Evolutionary conservation across 768 basidiomycete species (phyloP), one percentile per base, ranked within the genome.

Genomic region (Mrakia gelida): DNA sequence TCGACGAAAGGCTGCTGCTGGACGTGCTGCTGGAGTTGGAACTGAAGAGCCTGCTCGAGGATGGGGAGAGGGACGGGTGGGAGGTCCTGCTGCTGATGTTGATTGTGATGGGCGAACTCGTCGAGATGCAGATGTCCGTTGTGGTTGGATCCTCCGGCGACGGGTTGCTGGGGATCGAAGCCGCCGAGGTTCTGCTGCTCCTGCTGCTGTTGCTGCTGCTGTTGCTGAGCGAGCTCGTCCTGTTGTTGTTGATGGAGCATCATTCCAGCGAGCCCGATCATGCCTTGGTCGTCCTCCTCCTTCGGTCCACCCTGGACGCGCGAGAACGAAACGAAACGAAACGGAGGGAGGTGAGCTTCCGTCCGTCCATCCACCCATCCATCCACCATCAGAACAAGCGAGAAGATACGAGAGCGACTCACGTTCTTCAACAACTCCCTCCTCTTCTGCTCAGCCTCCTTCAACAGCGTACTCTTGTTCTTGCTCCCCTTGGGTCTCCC

Each of bases 401-500:
- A 34, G 34, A 65, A 65, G 28, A 9, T 1, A 67, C 32, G 10
- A 23, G 32, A 3, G 34, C 6, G 11, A 70, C 67, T 43, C 18
- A 70, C 67, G 23, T 3, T 13, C 67, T 70, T 41, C 38, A 26
- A 34, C 21, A 26, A 4, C 23, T 41, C 34, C 26, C 67, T 70
- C 67, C 23, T 70, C 67, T n/a, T 70, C 5, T 18, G 41, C 41
- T 38, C 67, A 5, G 67, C 67, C 67, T 70, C 67, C 67, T 70
- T 70, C 34, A 41, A 21, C 23, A 70, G 23, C 21, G 67, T 70
- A 43, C 18, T 41, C 67, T 70, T 70, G 67, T 70, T 70, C 38
- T 70, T 70, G 67, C 67, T 70, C 23, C 67, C 67, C 38, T 70
- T 70, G 67, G 67, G 67, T 21, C 67, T 16, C 34, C 67, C 67